Percentiles rank a stretch among this genome's conserved stretches.
Conservation (phyloP, 2,329 filamentous ascomycete genomes). For the Fusarium sp. region DNA sequence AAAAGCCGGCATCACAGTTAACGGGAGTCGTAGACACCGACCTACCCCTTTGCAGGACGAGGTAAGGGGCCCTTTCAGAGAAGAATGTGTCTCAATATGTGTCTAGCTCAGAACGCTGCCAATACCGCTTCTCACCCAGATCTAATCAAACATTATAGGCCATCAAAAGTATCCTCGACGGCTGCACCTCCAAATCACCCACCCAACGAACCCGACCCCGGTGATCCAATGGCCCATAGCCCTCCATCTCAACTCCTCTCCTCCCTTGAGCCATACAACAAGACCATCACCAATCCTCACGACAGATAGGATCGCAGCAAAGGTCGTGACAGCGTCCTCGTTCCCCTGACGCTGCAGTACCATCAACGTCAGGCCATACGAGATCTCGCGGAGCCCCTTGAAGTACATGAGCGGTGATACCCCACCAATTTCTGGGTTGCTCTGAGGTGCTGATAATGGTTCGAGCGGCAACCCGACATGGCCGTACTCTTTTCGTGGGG, state of each 20-base stretch:
- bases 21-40: background rate
- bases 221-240: slow-evolving; percentile 45
- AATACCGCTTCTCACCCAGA: background rate
- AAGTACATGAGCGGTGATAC: slow-evolving; percentile 50
- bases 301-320: slow-evolving; percentile 44
- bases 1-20: background rate
- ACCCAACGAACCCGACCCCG: slow-evolving; percentile 38
- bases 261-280: slow-evolving; percentile 48
- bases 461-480: slow-evolving; percentile 42
- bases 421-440: background rate
- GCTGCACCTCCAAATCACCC: slow-evolving; percentile 43
- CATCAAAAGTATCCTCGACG: background rate
- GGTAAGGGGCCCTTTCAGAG: background rate
- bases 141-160: background rate
- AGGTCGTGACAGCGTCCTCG: slow-evolving; percentile 44
- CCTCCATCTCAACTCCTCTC: slow-evolving; percentile 36
- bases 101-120: background rate
- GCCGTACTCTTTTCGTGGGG: slow-evolving; percentile 39
- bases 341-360: slow-evolving; percentile 46
- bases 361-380: slow-evolving; percentile 46
- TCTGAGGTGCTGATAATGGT: background rate
- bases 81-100: background rate
- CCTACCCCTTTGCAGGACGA: background rate
- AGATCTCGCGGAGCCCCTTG: slow-evolving; percentile 50
- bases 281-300: slow-evolving; percentile 49